Base-by-base conservation (phyloP, 768 basidiomycete genomes). In the Xanthoconium stramineum region DNA sequence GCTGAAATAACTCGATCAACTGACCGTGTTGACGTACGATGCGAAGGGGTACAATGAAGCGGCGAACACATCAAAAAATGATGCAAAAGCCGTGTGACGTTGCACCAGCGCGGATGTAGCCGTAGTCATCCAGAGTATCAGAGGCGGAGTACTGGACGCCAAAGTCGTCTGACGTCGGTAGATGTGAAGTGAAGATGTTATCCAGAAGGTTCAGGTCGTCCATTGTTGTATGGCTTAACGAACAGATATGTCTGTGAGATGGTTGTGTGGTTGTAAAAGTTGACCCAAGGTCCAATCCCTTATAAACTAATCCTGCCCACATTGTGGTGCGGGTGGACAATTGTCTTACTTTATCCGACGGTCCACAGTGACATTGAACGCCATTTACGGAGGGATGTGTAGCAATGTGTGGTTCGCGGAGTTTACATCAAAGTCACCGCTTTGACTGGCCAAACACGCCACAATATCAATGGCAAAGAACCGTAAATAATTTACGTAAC, bases 171-270 rank as follows among this genome's bases (percentile, higher is more conserved):
- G 51, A 6, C 4, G 36, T 19, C 1, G 17, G 29, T 0, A 42
- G 37, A 42, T 33, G 33, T 29, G 49, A 53, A 5, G 32, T 15
- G 39, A 47, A 59, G 36, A 35, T 5, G 5, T 13, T 6, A 4
- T 33, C 17, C 5, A 36, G 20, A 30, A 44, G 17, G 33, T 8
- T 33, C 12, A 63, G 1, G 20, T 53, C 33, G 15, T 63, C 61
- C 61, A 63, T 63, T 43, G 32, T 28, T 42, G 28, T n/a, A 30
- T 1, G 30, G 36, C 11, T 47, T 20, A 14, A 49, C 14, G 40
- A 32, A 15, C 37, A 38, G 37, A 38, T 12, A 14, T 29, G 2
- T 19, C 5, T 19, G 32, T 33, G 12, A 36, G 38, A n/a, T n/a
- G 36, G 47, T 29, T 39, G 15, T 37, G 24, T 42, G 47, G 24